These are phyloP conservation scores for Haplographium delicatum DNA, from an alignment of 495 filamentous ascomycete genomes.

Conservation along the genomic window DNA sequence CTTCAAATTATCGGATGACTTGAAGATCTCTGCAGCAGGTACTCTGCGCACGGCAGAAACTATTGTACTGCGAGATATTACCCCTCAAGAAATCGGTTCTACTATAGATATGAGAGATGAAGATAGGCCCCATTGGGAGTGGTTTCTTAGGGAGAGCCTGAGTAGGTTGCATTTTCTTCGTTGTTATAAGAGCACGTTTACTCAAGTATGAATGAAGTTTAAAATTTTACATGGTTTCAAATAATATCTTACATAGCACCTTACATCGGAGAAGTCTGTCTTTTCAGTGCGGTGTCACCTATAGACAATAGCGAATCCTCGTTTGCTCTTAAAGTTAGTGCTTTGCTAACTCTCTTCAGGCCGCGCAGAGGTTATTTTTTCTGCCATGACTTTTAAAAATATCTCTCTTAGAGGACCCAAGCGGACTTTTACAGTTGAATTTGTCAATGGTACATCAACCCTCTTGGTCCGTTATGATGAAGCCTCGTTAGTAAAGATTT, in stretches of 20 bases:
- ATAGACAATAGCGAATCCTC: no score
- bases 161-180: slow-evolving; percentile 29
- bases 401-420: slow-evolving; percentile 37
- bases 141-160: slow-evolving; percentile 54
- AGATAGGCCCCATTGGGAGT: slow-evolving; percentile 58
- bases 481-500: slow-evolving; percentile 15
- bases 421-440: slow-evolving; percentile 41
- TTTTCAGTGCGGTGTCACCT: no score
- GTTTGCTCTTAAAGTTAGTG: not conserved
- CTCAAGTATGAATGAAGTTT: no score
- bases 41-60: slow-evolving; percentile 32
- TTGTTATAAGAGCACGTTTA: no score
- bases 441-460: slow-evolving; percentile 35
- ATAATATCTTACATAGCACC: no score
- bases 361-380: slow-evolving; percentile 41
- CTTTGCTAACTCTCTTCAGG: slow-evolving; percentile 18
- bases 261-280: no score
- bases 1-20: slow-evolving; percentile 57
- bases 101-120: slow-evolving; percentile 20
- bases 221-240: no score
- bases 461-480: slow-evolving; percentile 12
- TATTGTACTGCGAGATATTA: slow-evolving; percentile 47
- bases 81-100: slow-evolving; percentile 23
- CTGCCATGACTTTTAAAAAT: slow-evolving; percentile 42
- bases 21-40: slow-evolving; percentile 45